Conservation (phyloP, 2,329 filamentous ascomycete species). For the Phyllosticta ampelicida region DNA sequence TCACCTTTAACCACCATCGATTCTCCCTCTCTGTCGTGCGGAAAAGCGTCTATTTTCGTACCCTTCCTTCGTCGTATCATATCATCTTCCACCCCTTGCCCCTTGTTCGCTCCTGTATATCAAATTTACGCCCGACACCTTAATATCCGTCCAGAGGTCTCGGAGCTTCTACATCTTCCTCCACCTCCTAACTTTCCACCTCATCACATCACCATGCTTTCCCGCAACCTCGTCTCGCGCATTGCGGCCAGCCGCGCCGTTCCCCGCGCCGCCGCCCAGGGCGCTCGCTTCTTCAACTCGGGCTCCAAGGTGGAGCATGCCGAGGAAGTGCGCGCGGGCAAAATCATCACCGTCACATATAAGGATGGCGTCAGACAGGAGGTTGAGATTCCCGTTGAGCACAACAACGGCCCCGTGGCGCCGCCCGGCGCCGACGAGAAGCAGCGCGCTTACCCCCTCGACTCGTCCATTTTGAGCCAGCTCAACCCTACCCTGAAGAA, state of each 20-base stretch:
- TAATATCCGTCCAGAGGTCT: not conserved
- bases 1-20: constrained; percentile 3
- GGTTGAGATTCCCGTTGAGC: constrained; percentile 22
- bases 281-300: constrained; percentile 7
- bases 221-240: constrained; percentile 6
- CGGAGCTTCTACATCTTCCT: not conserved
- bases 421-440: constrained; percentile 23
- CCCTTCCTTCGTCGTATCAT: not conserved
- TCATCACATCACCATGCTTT: constrained; percentile 2
- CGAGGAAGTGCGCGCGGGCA: constrained; percentile 9
- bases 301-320: constrained; percentile 7
- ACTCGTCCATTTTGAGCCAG: constrained; percentile 36
- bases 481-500: constrained; percentile 57
- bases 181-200: not conserved
- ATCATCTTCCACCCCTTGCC: not conserved
- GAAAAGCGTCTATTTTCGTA: not conserved
- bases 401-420: constrained; percentile 21
- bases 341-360: constrained; percentile 10
- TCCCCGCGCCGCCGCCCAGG: not conserved
- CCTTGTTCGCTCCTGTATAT: not conserved
- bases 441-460: constrained; percentile 21
- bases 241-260: constrained; percentile 8
- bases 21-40: not conserved
- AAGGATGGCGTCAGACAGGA: constrained; percentile 10
- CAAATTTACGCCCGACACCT: not conserved